Conservation (phyloP, 177 flowering plant genomes). For the Vitis hybrid region DNA sequence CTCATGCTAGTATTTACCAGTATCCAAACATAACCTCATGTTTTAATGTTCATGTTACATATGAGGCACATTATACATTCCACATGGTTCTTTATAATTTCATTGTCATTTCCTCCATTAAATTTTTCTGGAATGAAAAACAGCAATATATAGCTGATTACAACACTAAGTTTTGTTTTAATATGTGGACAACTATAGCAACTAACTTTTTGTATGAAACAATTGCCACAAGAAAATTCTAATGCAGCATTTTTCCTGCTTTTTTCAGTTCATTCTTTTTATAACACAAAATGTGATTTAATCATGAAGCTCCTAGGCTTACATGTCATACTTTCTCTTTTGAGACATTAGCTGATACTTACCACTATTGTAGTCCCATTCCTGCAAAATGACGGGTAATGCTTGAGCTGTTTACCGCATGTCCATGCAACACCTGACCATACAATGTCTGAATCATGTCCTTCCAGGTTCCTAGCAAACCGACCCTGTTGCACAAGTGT, state of each 20-base stretch:
- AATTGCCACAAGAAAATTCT: too few species aligned
- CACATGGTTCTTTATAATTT: background rate
- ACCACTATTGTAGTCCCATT: constrained; percentile 77
- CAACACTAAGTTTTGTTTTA: too few species aligned
- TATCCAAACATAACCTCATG: background rate
- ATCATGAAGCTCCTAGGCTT: too few species aligned
- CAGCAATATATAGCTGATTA: too few species aligned
- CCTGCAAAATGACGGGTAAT: constrained; percentile 78
- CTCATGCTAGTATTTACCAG: too few species aligned
- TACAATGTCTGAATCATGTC: constrained; percentile 56
- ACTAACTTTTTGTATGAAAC: too few species aligned
- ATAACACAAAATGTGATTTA: too few species aligned
- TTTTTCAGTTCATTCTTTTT: too few species aligned
- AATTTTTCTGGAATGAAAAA: too few species aligned
- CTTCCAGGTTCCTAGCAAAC: constrained; percentile 46
- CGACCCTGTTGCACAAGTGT: constrained; percentile 46
- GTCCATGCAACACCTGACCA: constrained; percentile 95
- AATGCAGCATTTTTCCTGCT: too few species aligned
- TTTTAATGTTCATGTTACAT: background rate
- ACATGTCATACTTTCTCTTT: background rate
- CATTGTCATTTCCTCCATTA: too few species aligned
- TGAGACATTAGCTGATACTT: constrained; percentile 23
- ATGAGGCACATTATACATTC: background rate
- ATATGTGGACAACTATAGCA: too few species aligned
- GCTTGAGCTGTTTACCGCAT: constrained; percentile 90